Evolutionary conservation across 441 rosid species (phyloP).

Genomic region (Jatropha podagrica): DNA sequence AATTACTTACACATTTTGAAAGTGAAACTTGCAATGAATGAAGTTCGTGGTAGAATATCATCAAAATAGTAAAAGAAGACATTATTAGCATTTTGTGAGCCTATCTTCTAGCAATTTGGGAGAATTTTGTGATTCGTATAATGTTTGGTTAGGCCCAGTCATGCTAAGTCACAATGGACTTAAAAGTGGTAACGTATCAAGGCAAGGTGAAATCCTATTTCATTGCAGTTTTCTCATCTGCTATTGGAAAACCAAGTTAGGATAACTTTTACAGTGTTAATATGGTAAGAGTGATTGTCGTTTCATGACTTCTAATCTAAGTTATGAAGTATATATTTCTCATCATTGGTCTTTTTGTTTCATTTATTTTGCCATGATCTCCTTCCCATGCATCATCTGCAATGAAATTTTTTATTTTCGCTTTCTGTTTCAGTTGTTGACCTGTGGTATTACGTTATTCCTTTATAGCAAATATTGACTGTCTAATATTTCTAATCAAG

Average conservation of each 20-base stretch:
- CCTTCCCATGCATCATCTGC: not conserved
- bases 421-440: conserved; percentile 3
- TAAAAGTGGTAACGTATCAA: not conserved
- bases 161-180: not conserved
- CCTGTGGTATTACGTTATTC: not conserved
- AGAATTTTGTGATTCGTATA: not conserved
- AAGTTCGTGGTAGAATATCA: not conserved
- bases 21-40: not conserved
- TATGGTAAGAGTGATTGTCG: not conserved
- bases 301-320: not conserved
- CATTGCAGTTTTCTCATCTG: not conserved
- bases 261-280: not conserved
- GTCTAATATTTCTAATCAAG: not conserved
- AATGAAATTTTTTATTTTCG: not conserved
- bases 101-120: not conserved
- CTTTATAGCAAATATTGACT: not conserved
- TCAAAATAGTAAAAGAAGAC: conserved; percentile 1
- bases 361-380: not conserved
- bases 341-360: not conserved
- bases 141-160: not conserved
- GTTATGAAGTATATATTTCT: not conserved
- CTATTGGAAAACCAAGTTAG: not conserved
- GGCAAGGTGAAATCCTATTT: not conserved
- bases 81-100: not conserved
- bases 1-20: not conserved